These are phyloP conservation scores for Saccharomycopsis oosterbeekiorum DNA, from an alignment of 805 yeast species.

Conservation along the genomic window DNA sequence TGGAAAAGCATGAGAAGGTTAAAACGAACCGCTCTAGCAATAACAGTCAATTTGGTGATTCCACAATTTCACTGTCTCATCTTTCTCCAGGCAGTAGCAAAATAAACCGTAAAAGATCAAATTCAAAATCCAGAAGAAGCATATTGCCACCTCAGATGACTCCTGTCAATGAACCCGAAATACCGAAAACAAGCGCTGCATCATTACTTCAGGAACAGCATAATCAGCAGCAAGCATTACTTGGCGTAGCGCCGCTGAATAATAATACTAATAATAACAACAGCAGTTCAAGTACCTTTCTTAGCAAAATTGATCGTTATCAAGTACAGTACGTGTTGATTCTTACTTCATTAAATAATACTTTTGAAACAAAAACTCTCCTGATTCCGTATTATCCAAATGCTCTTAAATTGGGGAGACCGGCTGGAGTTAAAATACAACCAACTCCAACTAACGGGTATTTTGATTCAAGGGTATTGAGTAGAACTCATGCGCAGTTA, in stretches of 20 bases:
- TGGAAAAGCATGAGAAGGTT: not conserved
- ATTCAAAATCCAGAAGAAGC: constrained; percentile 11
- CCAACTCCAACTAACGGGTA: constrained; percentile 73
- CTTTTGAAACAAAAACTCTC: constrained; percentile 72
- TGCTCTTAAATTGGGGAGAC: constrained; percentile 81
- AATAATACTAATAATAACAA: not conserved
- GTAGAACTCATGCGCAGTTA: constrained; percentile 89
- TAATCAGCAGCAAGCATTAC: not conserved
- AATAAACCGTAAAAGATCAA: constrained; percentile 9
- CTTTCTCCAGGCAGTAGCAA: not conserved
- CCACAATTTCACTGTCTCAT: not conserved
- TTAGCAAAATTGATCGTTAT: constrained; percentile 13
- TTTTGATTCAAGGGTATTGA: constrained; percentile 87
- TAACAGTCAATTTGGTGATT: not conserved
- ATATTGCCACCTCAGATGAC: constrained; percentile 2
- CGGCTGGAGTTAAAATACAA: constrained; percentile 48
- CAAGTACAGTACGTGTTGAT: constrained; percentile 47
- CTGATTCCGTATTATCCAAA: constrained; percentile 77
- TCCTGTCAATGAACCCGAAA: not conserved
- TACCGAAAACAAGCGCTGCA: not conserved
- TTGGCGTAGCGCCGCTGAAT: not conserved
- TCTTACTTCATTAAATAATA: constrained; percentile 64
- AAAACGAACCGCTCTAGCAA: not conserved
- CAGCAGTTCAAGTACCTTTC: not conserved
- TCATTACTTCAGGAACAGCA: not conserved